Evolutionary conservation across 192 early-diverging fungal species (phyloP).

Genomic region (Obelidium mucronatum): DNA sequence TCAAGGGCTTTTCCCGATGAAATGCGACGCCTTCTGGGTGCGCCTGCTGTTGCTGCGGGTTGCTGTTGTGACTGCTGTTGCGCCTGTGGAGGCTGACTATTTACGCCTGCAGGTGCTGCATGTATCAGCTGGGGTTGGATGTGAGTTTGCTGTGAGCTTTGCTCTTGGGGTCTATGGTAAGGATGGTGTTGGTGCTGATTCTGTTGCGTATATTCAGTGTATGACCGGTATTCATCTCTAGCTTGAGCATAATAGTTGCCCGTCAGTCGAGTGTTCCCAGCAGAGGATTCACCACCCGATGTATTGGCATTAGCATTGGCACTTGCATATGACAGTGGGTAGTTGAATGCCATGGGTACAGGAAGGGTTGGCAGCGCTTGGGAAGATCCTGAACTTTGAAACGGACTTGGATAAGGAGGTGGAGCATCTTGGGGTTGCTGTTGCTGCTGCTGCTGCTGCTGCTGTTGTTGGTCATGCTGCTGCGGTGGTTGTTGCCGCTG

Average conservation of each 20-base stretch:
- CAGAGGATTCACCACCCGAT: background rate
- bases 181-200: conserved; percentile 41
- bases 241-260: background rate
- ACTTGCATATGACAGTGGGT: conserved; percentile 1
- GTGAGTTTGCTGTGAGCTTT: background rate
- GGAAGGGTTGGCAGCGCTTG: background rate
- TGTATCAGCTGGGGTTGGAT: background rate
- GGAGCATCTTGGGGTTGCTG: background rate
- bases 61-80: background rate
- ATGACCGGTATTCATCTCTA: conserved; percentile 76
- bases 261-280: background rate
- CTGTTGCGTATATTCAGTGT: background rate
- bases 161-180: background rate
- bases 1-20: background rate
- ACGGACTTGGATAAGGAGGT: background rate
- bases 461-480: background rate
- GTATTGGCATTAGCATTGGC: background rate
- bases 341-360: background rate
- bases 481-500: background rate
- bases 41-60: background rate
- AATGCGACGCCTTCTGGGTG: conserved; percentile 1
- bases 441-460: conserved; percentile 6
- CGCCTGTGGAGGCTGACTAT: background rate
- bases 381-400: background rate
- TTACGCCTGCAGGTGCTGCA: background rate